A percentile compares a stretch with the other conserved stretches of the same genome.
Evolutionary conservation across 371 early-diverging fungal genomes (phyloP).

Genomic region (Circinella umbellata): DNA sequence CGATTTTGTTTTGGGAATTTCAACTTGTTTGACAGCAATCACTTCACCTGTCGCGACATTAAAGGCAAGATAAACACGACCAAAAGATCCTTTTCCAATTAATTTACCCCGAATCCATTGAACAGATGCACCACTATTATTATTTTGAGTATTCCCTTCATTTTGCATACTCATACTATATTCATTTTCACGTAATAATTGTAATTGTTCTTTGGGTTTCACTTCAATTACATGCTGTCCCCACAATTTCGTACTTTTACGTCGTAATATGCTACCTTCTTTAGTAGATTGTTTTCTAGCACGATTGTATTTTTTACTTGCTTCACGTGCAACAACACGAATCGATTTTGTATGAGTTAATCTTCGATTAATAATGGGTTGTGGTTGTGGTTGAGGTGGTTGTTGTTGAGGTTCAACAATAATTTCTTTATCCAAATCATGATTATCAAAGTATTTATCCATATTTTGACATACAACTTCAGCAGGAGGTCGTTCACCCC

Average conservation of each 20-base stretch:
- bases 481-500: constrained; percentile 79
- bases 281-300: constrained; percentile 21
- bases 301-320: constrained; percentile 37
- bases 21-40: constrained; percentile 98
- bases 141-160: neutral
- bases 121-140: neutral
- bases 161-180: constrained; percentile 11
- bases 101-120: constrained; percentile 87
- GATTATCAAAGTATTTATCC: constrained; percentile 77
- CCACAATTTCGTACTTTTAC: constrained; percentile 69
- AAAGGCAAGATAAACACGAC: constrained; percentile 93
- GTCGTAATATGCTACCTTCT: constrained; percentile 18
- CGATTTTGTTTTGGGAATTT: constrained; percentile 48
- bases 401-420: constrained; percentile 22
- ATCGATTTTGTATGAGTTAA: constrained; percentile 47
- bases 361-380: constrained; percentile 1
- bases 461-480: constrained; percentile 76
- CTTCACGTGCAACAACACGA: constrained; percentile 62
- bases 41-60: constrained; percentile 84
- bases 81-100: constrained; percentile 98
- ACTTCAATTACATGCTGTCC: constrained; percentile 27
- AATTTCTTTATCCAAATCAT: constrained; percentile 79
- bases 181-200: neutral
- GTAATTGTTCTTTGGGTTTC: constrained; percentile 12
- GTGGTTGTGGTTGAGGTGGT: constrained; percentile 3